Base-by-base conservation (phyloP, 441 rosid genomes). In the Erodium moschatum region DNA sequence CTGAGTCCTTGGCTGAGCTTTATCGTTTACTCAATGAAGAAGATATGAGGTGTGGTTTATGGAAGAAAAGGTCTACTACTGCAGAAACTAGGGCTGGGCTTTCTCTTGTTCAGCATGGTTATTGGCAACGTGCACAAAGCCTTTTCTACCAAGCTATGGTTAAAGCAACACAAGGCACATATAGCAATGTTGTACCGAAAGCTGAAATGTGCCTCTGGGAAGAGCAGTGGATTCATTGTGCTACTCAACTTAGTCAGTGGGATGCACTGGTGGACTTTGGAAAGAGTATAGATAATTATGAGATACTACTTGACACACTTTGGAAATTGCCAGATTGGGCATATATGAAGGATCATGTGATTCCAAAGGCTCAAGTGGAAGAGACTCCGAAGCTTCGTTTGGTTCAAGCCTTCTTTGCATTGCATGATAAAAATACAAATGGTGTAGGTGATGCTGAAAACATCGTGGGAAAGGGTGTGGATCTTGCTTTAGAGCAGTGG, bases 171-270 rank as follows among this genome's bases (percentile, higher is more conserved):
- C 99, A 94, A 79, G 99, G 97, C 67, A 91, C 99, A 67, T 94
- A 95, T 71, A 92, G 87, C 80, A 95, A 92, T 76, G 82, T 90
- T 0, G 91, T 89, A 38, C 97, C 99, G 1, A 95, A 95, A 84
- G 97, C 97, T 72, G 99, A 95, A 83, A 90, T 95, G 99, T 92
- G 97, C 74, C 87, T 95, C 62, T 95, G 99, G 99, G 99, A 95
- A 87, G 97, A 95, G 81, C 97, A 95, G 67, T 95, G 99, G 99
- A 83, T 91, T 68, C 81, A 85, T 77, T 95, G 99, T 82, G 97
- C 90, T 63, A 82, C 75, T 76, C 99, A 95, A 74, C 96, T 95
- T 70, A 85, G 96, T 77, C 98, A 95, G 79, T 95, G 99, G 99
- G 97, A 90, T 79, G 96, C 97, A 13, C 76, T 95, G 74, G 96